phyloP scores from a whole-genome alignment of 441 rosid species.

The Euphorbia schlechtendalii region DNA sequence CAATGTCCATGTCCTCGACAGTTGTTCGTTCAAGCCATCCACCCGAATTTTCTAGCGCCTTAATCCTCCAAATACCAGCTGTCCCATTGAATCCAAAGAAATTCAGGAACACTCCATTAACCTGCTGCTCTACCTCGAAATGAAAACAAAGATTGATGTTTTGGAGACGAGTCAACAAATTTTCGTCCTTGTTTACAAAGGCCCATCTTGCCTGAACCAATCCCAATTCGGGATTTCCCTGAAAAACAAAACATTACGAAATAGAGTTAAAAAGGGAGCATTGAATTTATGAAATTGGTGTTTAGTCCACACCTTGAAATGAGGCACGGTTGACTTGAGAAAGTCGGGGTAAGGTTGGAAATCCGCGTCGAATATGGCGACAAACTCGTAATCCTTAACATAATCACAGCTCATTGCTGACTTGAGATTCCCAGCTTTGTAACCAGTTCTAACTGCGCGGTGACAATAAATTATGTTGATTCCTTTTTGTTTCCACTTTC shows the following conservation, averaged over 20 bases:
- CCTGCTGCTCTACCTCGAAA: conserved; percentile 97
- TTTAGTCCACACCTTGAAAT: conserved; percentile 67
- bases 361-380: conserved; percentile 89
- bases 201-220: conserved; percentile 93
- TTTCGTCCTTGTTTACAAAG: conserved; percentile 88
- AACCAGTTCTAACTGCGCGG: conserved; percentile 76
- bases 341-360: conserved; percentile 80
- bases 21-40: conserved; percentile 97
- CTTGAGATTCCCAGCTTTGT: conserved; percentile 96
- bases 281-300: neutral
- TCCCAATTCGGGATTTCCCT: conserved; percentile 80
- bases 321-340: conserved; percentile 74
- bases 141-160: conserved; percentile 85
- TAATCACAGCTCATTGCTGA: conserved; percentile 90
- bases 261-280: too few relatives aligned
- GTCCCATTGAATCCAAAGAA: conserved; percentile 98
- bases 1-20: conserved; percentile 93
- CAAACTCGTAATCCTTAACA: conserved; percentile 67
- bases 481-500: conserved; percentile 69
- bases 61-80: conserved; percentile 96
- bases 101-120: conserved; percentile 69
- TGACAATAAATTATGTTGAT: conserved; percentile 72
- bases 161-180: conserved; percentile 86
- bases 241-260: conserved; percentile 15
- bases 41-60: conserved; percentile 86